phyloP scores from a whole-genome alignment of 768 basidiomycete species.

The Leccinum sublutescens region DNA sequence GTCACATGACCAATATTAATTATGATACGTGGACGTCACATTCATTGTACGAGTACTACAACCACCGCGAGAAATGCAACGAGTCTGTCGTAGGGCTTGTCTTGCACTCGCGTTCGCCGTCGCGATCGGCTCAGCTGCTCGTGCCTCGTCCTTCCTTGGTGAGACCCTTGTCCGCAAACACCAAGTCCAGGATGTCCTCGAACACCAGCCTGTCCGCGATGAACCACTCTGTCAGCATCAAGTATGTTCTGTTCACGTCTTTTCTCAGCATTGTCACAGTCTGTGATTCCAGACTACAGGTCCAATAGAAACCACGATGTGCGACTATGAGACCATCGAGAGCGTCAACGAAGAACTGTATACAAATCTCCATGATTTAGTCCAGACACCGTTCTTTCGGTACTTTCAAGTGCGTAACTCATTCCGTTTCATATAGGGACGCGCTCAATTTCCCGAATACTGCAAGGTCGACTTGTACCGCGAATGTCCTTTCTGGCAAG shows the following conservation, averaged over 20 bases:
- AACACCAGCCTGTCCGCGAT: conserved; percentile 53
- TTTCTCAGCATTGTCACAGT: neutral
- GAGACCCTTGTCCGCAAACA: conserved; percentile 54
- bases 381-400: conserved; percentile 90
- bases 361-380: conserved; percentile 71
- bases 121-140: conserved; percentile 20
- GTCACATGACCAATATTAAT: neutral
- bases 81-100: conserved; percentile 25
- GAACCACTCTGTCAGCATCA: conserved; percentile 40
- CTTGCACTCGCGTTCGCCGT: conserved; percentile 27
- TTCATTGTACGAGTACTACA: neutral
- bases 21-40: neutral
- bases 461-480: conserved; percentile 83
- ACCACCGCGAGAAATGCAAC: conserved; percentile 16
- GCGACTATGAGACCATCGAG: conserved; percentile 94
- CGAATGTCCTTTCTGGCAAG: conserved; percentile 98
- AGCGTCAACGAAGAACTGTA: conserved; percentile 80
- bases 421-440: neutral
- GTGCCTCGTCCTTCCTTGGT: conserved; percentile 53
- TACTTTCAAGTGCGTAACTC: conserved; percentile 74
- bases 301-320: conserved; percentile 83
- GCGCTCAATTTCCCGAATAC: neutral
- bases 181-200: conserved; percentile 70
- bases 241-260: conserved; percentile 23
- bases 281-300: conserved; percentile 58